Conservation (phyloP, 1,284 basidiomycete species). For the Peniophora sp. region DNA sequence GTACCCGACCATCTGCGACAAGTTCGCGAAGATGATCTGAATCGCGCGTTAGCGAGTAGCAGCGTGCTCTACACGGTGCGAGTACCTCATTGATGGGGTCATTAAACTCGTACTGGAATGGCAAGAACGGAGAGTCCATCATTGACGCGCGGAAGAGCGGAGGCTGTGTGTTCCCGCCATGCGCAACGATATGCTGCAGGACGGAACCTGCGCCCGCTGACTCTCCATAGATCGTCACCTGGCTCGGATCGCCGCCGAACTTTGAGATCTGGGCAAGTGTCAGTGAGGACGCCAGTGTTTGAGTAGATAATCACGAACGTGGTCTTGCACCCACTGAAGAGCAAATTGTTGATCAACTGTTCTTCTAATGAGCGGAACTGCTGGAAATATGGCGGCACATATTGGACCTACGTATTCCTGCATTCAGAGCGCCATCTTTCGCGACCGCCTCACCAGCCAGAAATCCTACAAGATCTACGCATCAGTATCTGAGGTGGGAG, state of each 20-base stretch:
- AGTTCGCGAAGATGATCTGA: no score
- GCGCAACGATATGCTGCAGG: constrained; percentile 17
- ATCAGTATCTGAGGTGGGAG: not conserved
- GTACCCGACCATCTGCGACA: no score
- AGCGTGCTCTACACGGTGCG: not conserved
- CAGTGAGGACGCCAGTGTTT: not conserved
- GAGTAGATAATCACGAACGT: constrained; percentile 14
- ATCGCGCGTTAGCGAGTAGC: no score
- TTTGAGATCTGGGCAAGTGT: constrained; percentile 16
- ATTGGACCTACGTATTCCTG: constrained; percentile 19
- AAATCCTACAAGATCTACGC: constrained; percentile 17
- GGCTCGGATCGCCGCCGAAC: constrained; percentile 25
- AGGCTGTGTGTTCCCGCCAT: constrained; percentile 6
- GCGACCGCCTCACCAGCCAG: constrained; percentile 19
- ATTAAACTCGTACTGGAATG: constrained; percentile 5
- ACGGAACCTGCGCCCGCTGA: constrained; percentile 27
- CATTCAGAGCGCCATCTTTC: constrained; percentile 19
- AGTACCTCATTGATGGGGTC: constrained; percentile 1
- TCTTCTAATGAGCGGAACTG: not conserved
- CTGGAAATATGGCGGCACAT: not conserved
- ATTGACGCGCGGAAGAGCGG: constrained; percentile 7
- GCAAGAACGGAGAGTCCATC: constrained; percentile 6
- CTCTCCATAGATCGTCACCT: constrained; percentile 28
- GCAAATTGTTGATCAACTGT: constrained; percentile 20
- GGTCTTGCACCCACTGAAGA: constrained; percentile 21